Base-by-base conservation (phyloP, 2,329 filamentous ascomycete genomes). In the Calonectria pseudoreteaudii region DNA sequence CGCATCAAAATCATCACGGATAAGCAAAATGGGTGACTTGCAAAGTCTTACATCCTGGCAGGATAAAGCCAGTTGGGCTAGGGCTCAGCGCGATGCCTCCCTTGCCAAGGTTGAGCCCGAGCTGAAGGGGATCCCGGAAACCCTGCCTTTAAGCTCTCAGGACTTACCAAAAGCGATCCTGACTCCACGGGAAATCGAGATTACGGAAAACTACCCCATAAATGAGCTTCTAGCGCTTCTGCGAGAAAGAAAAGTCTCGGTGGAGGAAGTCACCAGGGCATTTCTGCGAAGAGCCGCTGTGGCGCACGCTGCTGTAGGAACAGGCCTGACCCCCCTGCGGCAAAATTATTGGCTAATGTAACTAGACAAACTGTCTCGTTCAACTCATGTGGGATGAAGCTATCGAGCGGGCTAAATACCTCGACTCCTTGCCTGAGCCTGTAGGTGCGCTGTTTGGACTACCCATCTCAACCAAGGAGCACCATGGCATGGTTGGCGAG, bases 381-480 rank as follows among this genome's bases (percentile, higher is more conserved):
- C 81, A 82, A 31, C 77, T 84, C 8, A 79, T 84, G 70, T 84
- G 83, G 82, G 82, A 84, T 60, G 66, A 83, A 20, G 83, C 83
- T 1, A 82, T 84, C 10, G 74, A 77, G 38, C 79, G 83, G 0
- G 83, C 83, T 3, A 80, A 75, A 58, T 70, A 83, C 28, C 82
- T 84, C 1, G 83, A 84, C 73, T 79, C 82, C 1, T 68, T 84
- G 9, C 81, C 83, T 0, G 82, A 84, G 18, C 82, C 83, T 0
- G 78, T 77, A 44, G 83, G 83, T 8, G 75, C 77, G 20, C 78
- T 84, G 16, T 84, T 84, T 14, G 83, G 83, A n/a, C 73, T 84
- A 14, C 83, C 83, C 20, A 83, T 84, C 23, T 84, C 83, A 0
- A 80, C 82, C 47, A 84, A 84, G 60, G 83, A 84, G n/a, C 83